Conservation (phyloP, 2,329 filamentous ascomycete species). For the Neoascochyta sp. region DNA sequence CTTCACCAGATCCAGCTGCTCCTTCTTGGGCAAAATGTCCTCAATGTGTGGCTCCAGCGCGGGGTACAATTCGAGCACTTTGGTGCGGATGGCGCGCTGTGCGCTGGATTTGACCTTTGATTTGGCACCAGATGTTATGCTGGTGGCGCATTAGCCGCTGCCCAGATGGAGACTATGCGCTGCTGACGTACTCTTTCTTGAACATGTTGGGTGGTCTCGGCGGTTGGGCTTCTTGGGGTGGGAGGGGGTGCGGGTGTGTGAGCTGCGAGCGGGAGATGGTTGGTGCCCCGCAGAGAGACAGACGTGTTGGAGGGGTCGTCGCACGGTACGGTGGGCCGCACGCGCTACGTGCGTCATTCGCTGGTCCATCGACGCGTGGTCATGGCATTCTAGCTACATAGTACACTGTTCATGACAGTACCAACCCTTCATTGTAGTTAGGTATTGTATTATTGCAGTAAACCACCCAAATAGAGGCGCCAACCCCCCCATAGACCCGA, state of each 20-base stretch:
- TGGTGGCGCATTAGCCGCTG: slow-evolving; percentile 35
- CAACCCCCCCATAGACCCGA: neutral
- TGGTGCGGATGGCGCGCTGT: slow-evolving; percentile 79
- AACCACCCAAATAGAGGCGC: neutral
- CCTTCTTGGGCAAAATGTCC: slow-evolving; percentile 91
- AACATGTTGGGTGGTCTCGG: slow-evolving; percentile 24
- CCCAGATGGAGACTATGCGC: neutral
- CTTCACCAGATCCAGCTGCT: slow-evolving; percentile 85
- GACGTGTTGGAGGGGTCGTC: too few species aligned
- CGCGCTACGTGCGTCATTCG: slow-evolving; percentile 4
- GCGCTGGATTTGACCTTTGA: slow-evolving; percentile 97
- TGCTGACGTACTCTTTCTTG: slow-evolving; percentile 32
- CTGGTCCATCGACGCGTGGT: neutral
- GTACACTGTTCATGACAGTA: too few species aligned
- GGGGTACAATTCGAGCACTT: slow-evolving; percentile 80
- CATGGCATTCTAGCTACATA: neutral
- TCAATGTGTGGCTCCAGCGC: slow-evolving; percentile 84
- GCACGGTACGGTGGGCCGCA: neutral
- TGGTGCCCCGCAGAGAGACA: slow-evolving; percentile 1
- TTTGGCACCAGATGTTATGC: slow-evolving; percentile 73
- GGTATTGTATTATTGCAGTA: neutral
- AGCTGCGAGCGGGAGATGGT: too few species aligned
- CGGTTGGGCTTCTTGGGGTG: neutral
- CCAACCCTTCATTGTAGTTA: neutral
- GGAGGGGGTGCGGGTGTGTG: too few species aligned